A percentile compares a stretch with the other conserved stretches of the same genome.
Conservation (phyloP, 148 eudicot species). For the Rhododendron ferrugineum region DNA sequence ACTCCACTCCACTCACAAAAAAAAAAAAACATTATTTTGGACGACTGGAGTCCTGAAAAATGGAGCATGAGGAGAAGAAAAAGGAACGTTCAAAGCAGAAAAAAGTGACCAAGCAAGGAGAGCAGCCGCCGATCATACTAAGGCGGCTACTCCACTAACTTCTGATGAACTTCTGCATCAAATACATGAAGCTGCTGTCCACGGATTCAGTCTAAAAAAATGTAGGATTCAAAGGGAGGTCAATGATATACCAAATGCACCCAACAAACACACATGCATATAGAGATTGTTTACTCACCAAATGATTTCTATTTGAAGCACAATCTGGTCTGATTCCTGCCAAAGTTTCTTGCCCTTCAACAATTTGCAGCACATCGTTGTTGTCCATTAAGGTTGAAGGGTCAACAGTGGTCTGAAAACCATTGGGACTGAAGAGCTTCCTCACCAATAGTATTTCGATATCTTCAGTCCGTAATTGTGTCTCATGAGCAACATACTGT, state of each 20-base stretch:
- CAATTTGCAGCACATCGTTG: conserved; percentile 11
- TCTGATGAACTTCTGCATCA: not conserved
- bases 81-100: not conserved
- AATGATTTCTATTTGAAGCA: conserved; percentile 9
- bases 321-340: conserved; percentile 7
- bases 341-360: conserved; percentile 17
- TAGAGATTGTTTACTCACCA: conserved; percentile 10
- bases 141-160: not conserved
- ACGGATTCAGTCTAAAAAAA: not conserved
- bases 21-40: not conserved
- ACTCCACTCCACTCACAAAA: no score
- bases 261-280: not conserved
- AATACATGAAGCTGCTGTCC: not conserved
- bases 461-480: conserved; percentile 11
- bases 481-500: conserved; percentile 27
- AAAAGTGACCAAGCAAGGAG: not conserved
- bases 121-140: not conserved
- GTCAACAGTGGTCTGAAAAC: conserved; percentile 1
- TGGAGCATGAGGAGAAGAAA: not conserved
- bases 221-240: not conserved
- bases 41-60: not conserved
- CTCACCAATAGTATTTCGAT: conserved; percentile 18
- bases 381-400: conserved; percentile 9
- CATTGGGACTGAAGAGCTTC: conserved; percentile 1
- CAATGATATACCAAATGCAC: not conserved